Percentiles rank a stretch among this genome's conserved stretches.
Conservation (phyloP, 2,329 filamentous ascomycete species). For the Alternaria triticimaculans region DNA sequence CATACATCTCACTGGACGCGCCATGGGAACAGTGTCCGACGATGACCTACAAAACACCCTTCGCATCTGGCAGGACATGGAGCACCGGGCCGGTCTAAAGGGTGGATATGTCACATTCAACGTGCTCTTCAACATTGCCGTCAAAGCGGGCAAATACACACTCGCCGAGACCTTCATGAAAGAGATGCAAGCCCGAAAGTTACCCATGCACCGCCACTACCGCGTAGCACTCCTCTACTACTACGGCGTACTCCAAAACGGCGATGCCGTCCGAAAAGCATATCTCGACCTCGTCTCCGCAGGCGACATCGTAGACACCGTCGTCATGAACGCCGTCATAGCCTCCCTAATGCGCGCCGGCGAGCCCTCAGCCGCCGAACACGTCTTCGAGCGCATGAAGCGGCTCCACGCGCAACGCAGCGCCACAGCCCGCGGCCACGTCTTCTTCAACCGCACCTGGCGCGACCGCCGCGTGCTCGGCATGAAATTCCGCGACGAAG, state of each 20-base stretch:
- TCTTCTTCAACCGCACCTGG: constrained; percentile 49
- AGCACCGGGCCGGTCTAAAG: constrained; percentile 68
- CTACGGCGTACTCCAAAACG: constrained; percentile 76
- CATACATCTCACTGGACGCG: constrained; percentile 78
- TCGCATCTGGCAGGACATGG: constrained; percentile 88
- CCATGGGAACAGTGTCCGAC: constrained; percentile 65
- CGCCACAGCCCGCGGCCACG: constrained; percentile 31
- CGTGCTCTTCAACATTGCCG: constrained; percentile 86
- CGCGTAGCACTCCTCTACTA: constrained; percentile 84
- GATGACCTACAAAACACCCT: constrained; percentile 72
- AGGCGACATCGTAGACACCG: constrained; percentile 86
- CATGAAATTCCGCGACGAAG: constrained; percentile 56
- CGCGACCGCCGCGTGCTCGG: constrained; percentile 52
- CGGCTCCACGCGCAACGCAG: constrained; percentile 56
- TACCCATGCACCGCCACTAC: constrained; percentile 78
- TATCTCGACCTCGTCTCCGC: constrained; percentile 84
- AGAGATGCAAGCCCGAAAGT: constrained; percentile 76
- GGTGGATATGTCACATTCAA: constrained; percentile 87
- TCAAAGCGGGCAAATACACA: constrained; percentile 81
- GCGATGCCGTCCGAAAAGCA: constrained; percentile 73
- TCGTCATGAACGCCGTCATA: constrained; percentile 86
- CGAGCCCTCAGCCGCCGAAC: constrained; percentile 77
- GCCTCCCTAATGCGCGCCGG: constrained; percentile 76
- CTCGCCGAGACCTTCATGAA: constrained; percentile 84
- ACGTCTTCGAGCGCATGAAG: constrained; percentile 87